These are phyloP conservation scores for Debaryomyces sp. DNA, from an alignment of 1,139 yeast genomes.

Conservation along the genomic window DNA sequence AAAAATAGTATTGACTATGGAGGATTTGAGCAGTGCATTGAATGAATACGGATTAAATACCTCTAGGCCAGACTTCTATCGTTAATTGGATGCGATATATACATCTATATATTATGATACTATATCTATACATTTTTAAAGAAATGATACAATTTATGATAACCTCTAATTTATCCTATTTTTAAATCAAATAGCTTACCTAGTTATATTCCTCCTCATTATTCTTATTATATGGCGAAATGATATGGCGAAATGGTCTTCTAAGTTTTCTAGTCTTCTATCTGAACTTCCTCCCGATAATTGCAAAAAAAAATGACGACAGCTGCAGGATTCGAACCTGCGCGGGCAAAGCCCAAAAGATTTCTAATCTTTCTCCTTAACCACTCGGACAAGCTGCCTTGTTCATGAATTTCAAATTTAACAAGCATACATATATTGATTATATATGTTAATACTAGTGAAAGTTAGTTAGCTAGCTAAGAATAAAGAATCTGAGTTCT, in stretches of 20 bases:
- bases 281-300: too few relatives aligned
- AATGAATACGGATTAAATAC: slow-evolving; percentile 93
- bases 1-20: slow-evolving; percentile 83
- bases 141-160: not conserved
- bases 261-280: too few relatives aligned
- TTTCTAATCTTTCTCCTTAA: slow-evolving; percentile 60
- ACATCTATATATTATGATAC: not conserved
- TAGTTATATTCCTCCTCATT: not conserved
- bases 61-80: slow-evolving; percentile 87
- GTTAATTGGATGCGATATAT: slow-evolving; percentile 6
- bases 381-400: slow-evolving; percentile 63
- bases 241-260: too few relatives aligned
- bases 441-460: too few relatives aligned
- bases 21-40: slow-evolving; percentile 82
- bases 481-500: too few relatives aligned
- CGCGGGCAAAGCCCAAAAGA: slow-evolving; percentile 64
- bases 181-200: not conserved
- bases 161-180: not conserved
- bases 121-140: not conserved
- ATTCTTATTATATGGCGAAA: not conserved
- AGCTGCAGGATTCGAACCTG: slow-evolving; percentile 63
- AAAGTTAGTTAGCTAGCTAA: too few relatives aligned
- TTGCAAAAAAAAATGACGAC: slow-evolving; percentile 31
- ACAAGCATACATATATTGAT: too few relatives aligned
- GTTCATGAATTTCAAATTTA: too few relatives aligned